Base-by-base conservation (phyloP, 345 rosid species). In the Eutrema japonicum region DNA sequence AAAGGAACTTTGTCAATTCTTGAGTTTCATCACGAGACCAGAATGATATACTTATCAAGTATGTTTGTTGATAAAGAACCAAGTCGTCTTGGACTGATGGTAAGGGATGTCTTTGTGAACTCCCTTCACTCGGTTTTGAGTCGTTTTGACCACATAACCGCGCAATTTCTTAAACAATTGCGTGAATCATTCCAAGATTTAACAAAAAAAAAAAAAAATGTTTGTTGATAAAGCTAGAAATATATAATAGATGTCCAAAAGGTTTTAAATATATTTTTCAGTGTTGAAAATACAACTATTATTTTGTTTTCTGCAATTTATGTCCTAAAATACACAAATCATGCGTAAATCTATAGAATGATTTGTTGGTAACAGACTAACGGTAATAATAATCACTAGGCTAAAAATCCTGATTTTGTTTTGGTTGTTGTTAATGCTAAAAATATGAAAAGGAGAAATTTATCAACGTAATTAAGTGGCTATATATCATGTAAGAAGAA, bases 1-100 rank as follows among this genome's bases (percentile, higher is more conserved):
- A 32, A 61, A 42, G 3, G 7, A 53, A 63, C 37, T 27, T 18
- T 62, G 61, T 68, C 72, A 29, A 35, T 54, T 68, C 8, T 68
- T 18, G 52, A 40, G 38, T 29, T 37, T 52, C 47, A 29, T 67
- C 49, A 41, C 40, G 41, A 30, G 18, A 42, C 30, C 53, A 42
- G 4, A 55, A 68, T 14, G 53, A 54, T 41, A 29, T 43, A 40
- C 7, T 29, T n/a, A 9, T 53, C 37, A 30, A 18, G 22, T 18
- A 18, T 18, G 22, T 51, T 6, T 29, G 14, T 52, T 30, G 16
- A 12, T 48, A 3, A 48, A 18, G 52, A n/a, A n/a, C n/a, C n/a
- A n/a, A n/a, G n/a, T n/a, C n/a, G n/a, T n/a, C n/a, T n/a, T n/a
- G n/a, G n/a, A n/a, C n/a, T n/a, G n/a, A n/a, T n/a, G n/a, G n/a